Percentiles rank a stretch among this genome's conserved stretches.
Evolutionary conservation across 2,329 filamentous ascomycete species (phyloP).

Genomic region (Arthrobotrys sinensis): DNA sequence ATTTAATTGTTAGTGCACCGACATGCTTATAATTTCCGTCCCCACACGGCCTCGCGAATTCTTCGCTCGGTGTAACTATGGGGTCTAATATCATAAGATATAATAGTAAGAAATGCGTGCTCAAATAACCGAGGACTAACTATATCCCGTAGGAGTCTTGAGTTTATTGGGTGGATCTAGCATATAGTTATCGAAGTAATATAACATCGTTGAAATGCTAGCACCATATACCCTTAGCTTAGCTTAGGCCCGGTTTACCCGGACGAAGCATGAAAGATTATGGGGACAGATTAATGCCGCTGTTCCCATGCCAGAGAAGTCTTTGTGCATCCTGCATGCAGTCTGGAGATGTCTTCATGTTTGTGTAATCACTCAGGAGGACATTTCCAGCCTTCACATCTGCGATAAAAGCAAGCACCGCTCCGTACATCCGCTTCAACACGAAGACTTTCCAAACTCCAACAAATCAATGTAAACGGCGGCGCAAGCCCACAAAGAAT

Average conservation of each 20-base stretch:
- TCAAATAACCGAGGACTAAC: too few species aligned
- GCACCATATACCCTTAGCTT: too few species aligned
- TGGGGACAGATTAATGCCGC: not conserved
- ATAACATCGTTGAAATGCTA: too few species aligned
- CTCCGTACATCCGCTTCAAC: slow-evolving; percentile 24
- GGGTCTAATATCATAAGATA: slow-evolving; percentile 1
- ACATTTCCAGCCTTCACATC: slow-evolving; percentile 4
- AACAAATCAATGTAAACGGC: slow-evolving; percentile 6
- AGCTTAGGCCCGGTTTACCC: too few species aligned
- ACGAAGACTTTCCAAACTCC: slow-evolving; percentile 26
- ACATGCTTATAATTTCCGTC: slow-evolving; percentile 12
- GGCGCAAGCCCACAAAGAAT: slow-evolving; percentile 9
- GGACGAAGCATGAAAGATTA: too few species aligned
- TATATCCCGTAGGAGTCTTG: too few species aligned
- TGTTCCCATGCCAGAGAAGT: not conserved
- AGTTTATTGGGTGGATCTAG: too few species aligned
- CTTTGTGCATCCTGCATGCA: not conserved
- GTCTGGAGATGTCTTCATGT: not conserved
- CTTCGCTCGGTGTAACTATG: not conserved
- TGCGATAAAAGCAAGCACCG: slow-evolving; percentile 23
- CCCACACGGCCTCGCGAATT: not conserved
- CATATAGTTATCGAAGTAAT: too few species aligned
- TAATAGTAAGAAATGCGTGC: not conserved
- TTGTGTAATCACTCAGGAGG: not conserved
- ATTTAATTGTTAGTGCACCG: slow-evolving; percentile 12